Percentiles rank a stretch among this genome's conserved stretches.
Conservation (phyloP, 2,329 filamentous ascomycete species). For the Talaromyces sp. region DNA sequence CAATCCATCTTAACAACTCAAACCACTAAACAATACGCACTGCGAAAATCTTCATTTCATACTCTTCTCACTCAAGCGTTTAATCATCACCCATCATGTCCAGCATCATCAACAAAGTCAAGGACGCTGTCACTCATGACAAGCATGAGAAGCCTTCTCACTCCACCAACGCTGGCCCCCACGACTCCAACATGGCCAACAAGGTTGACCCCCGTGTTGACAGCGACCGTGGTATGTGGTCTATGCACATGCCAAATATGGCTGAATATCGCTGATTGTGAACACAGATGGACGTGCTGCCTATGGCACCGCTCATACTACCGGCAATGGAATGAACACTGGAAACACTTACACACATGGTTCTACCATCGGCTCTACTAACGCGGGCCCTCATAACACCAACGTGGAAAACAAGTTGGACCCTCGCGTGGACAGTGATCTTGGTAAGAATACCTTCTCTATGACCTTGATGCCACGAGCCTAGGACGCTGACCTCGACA, state of each 20-base stretch:
- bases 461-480: background rate
- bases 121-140: slow-evolving; percentile 11
- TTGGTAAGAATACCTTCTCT: slow-evolving; percentile 4
- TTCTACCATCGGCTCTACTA: slow-evolving; percentile 8
- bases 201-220: slow-evolving; percentile 32
- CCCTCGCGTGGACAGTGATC: slow-evolving; percentile 27
- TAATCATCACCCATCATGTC: slow-evolving; percentile 8
- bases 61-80: background rate
- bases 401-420: slow-evolving; percentile 38
- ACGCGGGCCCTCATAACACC: slow-evolving; percentile 32
- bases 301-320: background rate
- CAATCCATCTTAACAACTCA: background rate
- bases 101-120: slow-evolving; percentile 12
- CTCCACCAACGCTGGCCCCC: slow-evolving; percentile 27
- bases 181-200: slow-evolving; percentile 36
- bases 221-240: slow-evolving; percentile 22
- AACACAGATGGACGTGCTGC: background rate
- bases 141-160: slow-evolving; percentile 7
- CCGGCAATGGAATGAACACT: slow-evolving; percentile 7
- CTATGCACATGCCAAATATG: background rate
- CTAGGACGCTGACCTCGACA: background rate
- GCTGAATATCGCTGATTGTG: background rate
- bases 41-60: background rate
- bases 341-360: slow-evolving; percentile 10
- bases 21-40: background rate